Evolutionary conservation across 106 monocot species (phyloP), one percentile per base, ranked within the genome.

Genomic region (Gastrodia elata): DNA sequence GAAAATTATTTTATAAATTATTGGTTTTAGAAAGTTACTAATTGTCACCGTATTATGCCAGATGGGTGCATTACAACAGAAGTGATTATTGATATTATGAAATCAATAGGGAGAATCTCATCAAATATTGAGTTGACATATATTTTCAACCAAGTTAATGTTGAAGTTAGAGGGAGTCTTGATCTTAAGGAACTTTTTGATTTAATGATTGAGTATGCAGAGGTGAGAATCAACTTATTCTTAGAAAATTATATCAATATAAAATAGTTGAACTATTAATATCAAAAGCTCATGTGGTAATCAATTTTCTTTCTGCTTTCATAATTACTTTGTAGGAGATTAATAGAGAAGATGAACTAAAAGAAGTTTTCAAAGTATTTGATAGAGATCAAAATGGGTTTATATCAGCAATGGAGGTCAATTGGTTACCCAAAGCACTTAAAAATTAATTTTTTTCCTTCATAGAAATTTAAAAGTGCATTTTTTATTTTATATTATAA

Each of bases 381-480:
- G 86, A 86, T 48, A 83, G 76, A 70, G 86, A 86, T 61, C 83
- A 77, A 38, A 83, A 83, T 56, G 86, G 86, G 26, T 86, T 77
- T 32, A 86, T 86, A 64, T 83, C 86, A 57, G 75, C 83, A 11
- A 71, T 5, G 38, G 86, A 86, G 86, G 86, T n/a, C n/a, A n/a
- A n/a, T 86, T 69, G 26, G 69, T 18, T 67, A n/a, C 52, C 18
- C 52, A 52, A 24, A 6, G 52, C 52, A 52, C 24, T 52, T n/a
- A 22, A 22, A 52, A 0, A 52, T 52, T n/a, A 22, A 22, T 0
- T 52, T 52, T 52, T 0, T 3, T 2, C 52, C 7, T 52, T 52
- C 3, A 44, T 44, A 56, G 9, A 61, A 24, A 32, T 1, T 14
- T 61, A 32, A 7, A 32, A 57, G 3, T 57, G 25, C 26, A 7